phyloP scores from a whole-genome alignment of 371 early-diverging fungal genomes.

The Mucor lusitanicus region DNA sequence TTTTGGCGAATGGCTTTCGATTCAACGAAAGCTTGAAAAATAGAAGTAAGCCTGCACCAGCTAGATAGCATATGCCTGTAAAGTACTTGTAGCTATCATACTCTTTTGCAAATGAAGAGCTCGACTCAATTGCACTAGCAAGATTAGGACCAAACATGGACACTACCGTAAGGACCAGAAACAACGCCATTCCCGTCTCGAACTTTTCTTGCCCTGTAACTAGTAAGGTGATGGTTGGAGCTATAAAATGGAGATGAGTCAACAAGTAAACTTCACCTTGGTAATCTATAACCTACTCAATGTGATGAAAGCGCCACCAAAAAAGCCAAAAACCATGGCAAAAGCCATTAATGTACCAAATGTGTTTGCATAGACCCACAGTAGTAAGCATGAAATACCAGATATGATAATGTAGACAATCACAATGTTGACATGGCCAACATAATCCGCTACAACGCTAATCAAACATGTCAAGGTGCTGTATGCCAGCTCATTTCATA shows the following conservation, averaged over 20 bases:
- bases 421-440: conserved; percentile 45
- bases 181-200: conserved; percentile 30
- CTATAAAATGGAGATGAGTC: background rate
- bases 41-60: conserved; percentile 19
- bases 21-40: conserved; percentile 24
- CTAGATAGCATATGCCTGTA: conserved; percentile 34
- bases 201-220: conserved; percentile 34
- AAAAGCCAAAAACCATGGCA: conserved; percentile 37
- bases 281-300: conserved; percentile 18
- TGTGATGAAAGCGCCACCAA: conserved; percentile 40
- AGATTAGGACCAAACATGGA: conserved; percentile 40
- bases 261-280: background rate
- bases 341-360: conserved; percentile 38
- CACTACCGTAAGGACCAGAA: conserved; percentile 21
- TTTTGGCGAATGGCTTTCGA: conserved; percentile 15
- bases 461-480: background rate
- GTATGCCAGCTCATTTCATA: background rate
- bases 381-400: conserved; percentile 26
- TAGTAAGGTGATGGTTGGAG: conserved; percentile 32
- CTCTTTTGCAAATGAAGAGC: background rate
- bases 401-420: conserved; percentile 29
- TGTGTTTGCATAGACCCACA: conserved; percentile 49
- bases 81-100: conserved; percentile 36
- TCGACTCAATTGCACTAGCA: conserved; percentile 29
- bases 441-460: conserved; percentile 28